Evolutionary conservation across 495 filamentous ascomycete species (phyloP).

Genomic region (Hypoxylon fuscum): DNA sequence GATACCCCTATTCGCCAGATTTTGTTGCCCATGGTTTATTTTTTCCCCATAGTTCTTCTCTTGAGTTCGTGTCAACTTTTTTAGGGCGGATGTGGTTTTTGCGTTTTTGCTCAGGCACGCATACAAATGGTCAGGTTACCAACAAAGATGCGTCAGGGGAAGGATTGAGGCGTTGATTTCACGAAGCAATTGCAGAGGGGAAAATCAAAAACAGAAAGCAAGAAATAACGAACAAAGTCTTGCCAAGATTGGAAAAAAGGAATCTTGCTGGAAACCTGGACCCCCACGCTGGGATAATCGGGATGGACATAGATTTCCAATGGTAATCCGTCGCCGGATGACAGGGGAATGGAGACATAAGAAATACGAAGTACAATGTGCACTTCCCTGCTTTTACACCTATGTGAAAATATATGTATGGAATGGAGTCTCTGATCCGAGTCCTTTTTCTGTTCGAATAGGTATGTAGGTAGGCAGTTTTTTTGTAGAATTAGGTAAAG

Average conservation of each 20-base stretch:
- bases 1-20: constrained; percentile 47
- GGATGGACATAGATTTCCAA: constrained; percentile 49
- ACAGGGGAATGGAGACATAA: constrained; percentile 38
- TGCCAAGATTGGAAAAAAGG: constrained; percentile 41
- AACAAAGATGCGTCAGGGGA: constrained; percentile 37
- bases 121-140: constrained; percentile 43
- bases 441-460: too few relatives aligned
- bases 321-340: constrained; percentile 49
- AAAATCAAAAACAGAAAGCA: constrained; percentile 34
- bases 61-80: constrained; percentile 45
- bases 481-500: too few relatives aligned
- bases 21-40: constrained; percentile 38
- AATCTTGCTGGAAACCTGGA: constrained; percentile 35
- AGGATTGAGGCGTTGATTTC: constrained; percentile 35
- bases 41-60: constrained; percentile 15
- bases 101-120: constrained; percentile 16
- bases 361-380: constrained; percentile 40
- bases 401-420: neutral
- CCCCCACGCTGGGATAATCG: constrained; percentile 33
- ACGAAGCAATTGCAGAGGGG: constrained; percentile 23
- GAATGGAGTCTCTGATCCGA: too few relatives aligned
- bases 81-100: constrained; percentile 36
- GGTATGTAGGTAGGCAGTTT: too few relatives aligned
- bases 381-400: constrained; percentile 10
- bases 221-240: constrained; percentile 27